Evolutionary conservation across 176 grass and related monocot species (phyloP).

Genomic region (Aegilops bicornis): DNA sequence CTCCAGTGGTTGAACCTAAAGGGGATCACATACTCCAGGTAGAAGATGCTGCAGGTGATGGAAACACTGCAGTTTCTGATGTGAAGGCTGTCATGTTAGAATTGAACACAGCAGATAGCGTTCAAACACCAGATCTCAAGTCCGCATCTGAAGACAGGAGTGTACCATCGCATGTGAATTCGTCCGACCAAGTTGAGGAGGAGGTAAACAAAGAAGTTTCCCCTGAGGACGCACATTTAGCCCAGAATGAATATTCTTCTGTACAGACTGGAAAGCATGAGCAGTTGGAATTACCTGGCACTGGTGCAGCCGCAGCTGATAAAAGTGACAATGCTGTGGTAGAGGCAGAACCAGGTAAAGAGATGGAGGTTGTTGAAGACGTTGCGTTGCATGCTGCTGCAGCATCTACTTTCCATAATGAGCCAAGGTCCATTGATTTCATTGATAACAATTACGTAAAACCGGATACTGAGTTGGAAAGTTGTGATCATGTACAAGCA

Average conservation of each 20-base stretch:
- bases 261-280: slow-evolving; percentile 16
- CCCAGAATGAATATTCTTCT: slow-evolving; percentile 17
- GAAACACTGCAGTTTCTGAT: slow-evolving; percentile 6
- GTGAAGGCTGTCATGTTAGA: slow-evolving; percentile 23
- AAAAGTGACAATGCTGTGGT: slow-evolving; percentile 15
- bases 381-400: background rate
- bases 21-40: background rate
- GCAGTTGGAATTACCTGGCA: slow-evolving; percentile 1
- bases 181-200: background rate
- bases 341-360: slow-evolving; percentile 6
- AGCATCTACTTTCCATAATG: slow-evolving; percentile 12
- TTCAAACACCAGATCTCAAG: slow-evolving; percentile 14
- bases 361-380: slow-evolving; percentile 22
- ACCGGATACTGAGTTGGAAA: background rate
- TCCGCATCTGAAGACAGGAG: background rate
- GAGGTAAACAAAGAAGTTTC: background rate
- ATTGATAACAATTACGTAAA: slow-evolving; percentile 6
- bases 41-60: slow-evolving; percentile 26
- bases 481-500: background rate
- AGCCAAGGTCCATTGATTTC: slow-evolving; percentile 23
- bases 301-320: slow-evolving; percentile 24
- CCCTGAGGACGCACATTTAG: background rate
- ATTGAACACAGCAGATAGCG: background rate
- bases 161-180: slow-evolving; percentile 1
- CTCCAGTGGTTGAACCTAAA: slow-evolving; percentile 6